Evolutionary conservation across 306 rosid species (phyloP).

Genomic region (Cicer cuneatum): DNA sequence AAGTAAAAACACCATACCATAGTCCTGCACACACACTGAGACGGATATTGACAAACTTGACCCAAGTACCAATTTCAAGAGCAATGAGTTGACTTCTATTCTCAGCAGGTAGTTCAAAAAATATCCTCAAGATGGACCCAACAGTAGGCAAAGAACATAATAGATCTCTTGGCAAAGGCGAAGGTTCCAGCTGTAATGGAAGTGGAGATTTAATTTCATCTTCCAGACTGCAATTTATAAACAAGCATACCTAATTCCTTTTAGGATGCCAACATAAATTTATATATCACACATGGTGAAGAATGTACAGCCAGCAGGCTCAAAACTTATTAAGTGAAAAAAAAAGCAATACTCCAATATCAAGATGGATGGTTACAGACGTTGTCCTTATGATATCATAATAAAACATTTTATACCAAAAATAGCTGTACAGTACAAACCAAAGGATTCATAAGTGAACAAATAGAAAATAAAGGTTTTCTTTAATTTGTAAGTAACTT

Average conservation of each 20-base stretch:
- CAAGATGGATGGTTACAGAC: not conserved
- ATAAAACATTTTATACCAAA: not conserved
- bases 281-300: not conserved
- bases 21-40: conserved; percentile 61
- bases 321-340: not conserved
- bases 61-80: conserved; percentile 61
- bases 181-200: conserved; percentile 54
- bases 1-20: conserved; percentile 62
- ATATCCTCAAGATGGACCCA: conserved; percentile 67
- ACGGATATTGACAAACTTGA: conserved; percentile 55
- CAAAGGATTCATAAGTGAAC: not conserved
- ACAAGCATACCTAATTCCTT: conserved; percentile 14
- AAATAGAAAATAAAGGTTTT: not conserved
- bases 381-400: not conserved
- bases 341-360: not conserved
- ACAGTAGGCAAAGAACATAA: conserved; percentile 57
- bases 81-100: conserved; percentile 35
- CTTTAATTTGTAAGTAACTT: not conserved
- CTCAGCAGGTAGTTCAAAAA: conserved; percentile 45
- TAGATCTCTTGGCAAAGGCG: conserved; percentile 53
- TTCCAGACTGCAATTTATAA: conserved; percentile 57
- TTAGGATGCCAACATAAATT: not conserved
- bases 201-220: conserved; percentile 59
- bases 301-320: not conserved
- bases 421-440: not conserved